These are phyloP conservation scores for Nakazawaea peltata DNA, from an alignment of 805 yeast species.

Conservation along the genomic window DNA sequence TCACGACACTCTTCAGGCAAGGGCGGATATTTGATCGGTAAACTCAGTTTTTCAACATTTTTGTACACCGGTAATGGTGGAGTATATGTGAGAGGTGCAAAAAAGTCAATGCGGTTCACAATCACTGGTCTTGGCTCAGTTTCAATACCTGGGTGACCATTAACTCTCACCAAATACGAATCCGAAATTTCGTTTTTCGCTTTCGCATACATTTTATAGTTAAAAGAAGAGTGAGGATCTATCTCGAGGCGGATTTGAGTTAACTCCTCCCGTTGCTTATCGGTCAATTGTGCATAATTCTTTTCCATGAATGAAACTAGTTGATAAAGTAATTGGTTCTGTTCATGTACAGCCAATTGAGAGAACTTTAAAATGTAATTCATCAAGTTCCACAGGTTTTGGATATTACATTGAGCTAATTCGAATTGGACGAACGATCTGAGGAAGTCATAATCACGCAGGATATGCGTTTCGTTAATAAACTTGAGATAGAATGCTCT, in stretches of 20 bases:
- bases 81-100: slow-evolving; percentile 11
- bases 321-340: slow-evolving; percentile 27
- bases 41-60: slow-evolving; percentile 56
- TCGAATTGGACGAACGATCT: slow-evolving; percentile 46
- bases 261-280: too few relatives aligned
- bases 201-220: slow-evolving; percentile 24
- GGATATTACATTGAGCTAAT: slow-evolving; percentile 31
- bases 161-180: slow-evolving; percentile 18
- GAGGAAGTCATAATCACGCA: slow-evolving; percentile 46
- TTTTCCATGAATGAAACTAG: slow-evolving; percentile 25
- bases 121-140: slow-evolving; percentile 35
- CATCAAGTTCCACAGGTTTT: slow-evolving; percentile 36
- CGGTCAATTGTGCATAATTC: slow-evolving; percentile 7
- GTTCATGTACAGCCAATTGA: slow-evolving; percentile 41
- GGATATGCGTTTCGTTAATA: slow-evolving; percentile 24
- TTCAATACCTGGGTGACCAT: slow-evolving; percentile 28
- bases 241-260: slow-evolving; percentile 19
- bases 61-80: slow-evolving; percentile 47
- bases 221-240: slow-evolving; percentile 22
- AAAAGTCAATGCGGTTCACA: slow-evolving; percentile 27
- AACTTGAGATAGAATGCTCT: slow-evolving; percentile 18
- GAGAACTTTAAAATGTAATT: slow-evolving; percentile 35
- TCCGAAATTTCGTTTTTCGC: slow-evolving; percentile 21
- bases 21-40: slow-evolving; percentile 34
- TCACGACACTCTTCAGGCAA: too few relatives aligned